Percentiles rank a stretch among this genome's conserved stretches.
Conservation (phyloP, 2,329 filamentous ascomycete species). For the Fusarium brevicatenulatum region DNA sequence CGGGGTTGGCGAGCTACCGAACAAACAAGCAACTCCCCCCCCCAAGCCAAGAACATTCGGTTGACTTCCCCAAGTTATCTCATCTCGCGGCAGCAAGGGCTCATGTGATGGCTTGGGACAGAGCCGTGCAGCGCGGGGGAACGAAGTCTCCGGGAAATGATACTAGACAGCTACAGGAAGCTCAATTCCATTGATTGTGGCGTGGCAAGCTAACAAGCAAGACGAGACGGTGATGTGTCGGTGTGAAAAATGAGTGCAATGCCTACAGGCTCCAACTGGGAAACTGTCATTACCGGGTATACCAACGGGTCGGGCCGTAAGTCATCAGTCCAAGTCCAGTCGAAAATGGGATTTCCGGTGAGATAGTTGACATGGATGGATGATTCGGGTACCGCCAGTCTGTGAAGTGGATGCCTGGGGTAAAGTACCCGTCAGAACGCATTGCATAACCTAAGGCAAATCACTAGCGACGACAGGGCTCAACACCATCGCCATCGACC, state of each 20-base stretch:
- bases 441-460: not conserved
- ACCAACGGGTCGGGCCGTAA: constrained; percentile 43
- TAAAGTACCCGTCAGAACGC: constrained; percentile 18
- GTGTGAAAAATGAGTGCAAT: constrained; percentile 25
- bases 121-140: constrained; percentile 33
- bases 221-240: constrained; percentile 28
- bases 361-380: constrained; percentile 23
- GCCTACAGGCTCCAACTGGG: constrained; percentile 1
- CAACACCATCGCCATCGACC: constrained; percentile 10
- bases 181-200: constrained; percentile 13
- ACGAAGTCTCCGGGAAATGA: constrained; percentile 13
- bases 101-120: constrained; percentile 42
- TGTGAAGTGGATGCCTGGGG: constrained; percentile 11
- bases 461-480: constrained; percentile 3
- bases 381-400: not conserved
- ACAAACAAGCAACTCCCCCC: constrained; percentile 22
- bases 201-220: constrained; percentile 13
- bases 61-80: constrained; percentile 30
- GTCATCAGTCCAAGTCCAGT: constrained; percentile 29
- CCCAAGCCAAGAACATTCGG: constrained; percentile 1
- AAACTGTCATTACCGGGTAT: constrained; percentile 34
- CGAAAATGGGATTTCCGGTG: constrained; percentile 29
- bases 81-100: constrained; percentile 38
- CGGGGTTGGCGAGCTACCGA: constrained; percentile 33
- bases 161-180: constrained; percentile 16